Evolutionary conservation across 495 filamentous ascomycete species (phyloP), one percentile per base, ranked within the genome.

Genomic region (Neurospora cerealis): DNA sequence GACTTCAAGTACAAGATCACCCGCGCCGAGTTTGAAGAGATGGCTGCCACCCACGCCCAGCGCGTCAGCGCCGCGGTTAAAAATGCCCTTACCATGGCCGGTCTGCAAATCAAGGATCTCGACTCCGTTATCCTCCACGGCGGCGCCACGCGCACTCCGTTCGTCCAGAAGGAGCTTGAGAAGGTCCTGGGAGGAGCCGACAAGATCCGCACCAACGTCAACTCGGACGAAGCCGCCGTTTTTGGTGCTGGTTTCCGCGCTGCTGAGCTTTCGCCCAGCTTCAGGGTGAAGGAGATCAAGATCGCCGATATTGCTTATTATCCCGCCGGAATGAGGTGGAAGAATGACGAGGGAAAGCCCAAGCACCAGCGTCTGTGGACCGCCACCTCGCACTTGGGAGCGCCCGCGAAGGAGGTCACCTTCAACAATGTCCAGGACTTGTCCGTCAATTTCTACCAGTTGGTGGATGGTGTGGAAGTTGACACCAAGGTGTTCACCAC

Each of bases 211-310:
- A 91, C 91, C 76, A 98, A 95, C 78, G 96, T 99, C 77, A 99
- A 99, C 82, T 91, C 95, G 37, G 96, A 99, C 80, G 96, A 99
- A 83, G 90, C 96, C 19, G 96, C 96, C 69, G 96, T 97, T 19
- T 97, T 99, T 82, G 96, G 96, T 76, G 96, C 96, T 70, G 94
- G 93, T 24, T 98, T 98, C 87, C 93, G 93, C 79, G 96, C 92
- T 38, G 96, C 96, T 69, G 91, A 91, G 74, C 87, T 98, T 70
- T 96, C 92, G 82, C 93, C 95, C 42, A 94, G 90, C 79, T 99
- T 99, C 88, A 90, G 93, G 70, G 96, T 99, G 77, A 99, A 97
- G 86, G 96, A 98, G 77, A 98, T 99, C 74, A 87, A 92, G 71
- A 87, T 91, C 62, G 87, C 83, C 71, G 96, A 99, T 74, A 87